A percentile compares a stretch with the other conserved stretches of the same genome.
These are phyloP conservation scores for Geotrichum citri-aurantii DNA, from an alignment of 1,139 yeast genomes.

Conservation along the genomic window DNA sequence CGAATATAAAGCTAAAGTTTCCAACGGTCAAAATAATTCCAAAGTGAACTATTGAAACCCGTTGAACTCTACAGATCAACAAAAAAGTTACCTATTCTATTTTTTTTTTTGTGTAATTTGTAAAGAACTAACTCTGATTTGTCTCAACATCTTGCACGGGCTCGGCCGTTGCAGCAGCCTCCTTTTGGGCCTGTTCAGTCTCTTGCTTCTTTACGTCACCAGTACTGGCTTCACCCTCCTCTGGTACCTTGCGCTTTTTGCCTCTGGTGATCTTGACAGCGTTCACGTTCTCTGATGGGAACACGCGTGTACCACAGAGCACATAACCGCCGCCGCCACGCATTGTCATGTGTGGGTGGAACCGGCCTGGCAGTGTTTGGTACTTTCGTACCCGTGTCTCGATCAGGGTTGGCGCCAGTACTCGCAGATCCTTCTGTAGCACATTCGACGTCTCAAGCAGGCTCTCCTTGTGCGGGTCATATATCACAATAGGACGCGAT, in stretches of 20 bases:
- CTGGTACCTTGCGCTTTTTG: constrained; percentile 26
- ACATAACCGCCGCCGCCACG: constrained; percentile 90
- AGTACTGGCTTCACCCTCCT: neutral
- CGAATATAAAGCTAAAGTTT: no score
- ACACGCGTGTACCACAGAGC: constrained; percentile 71
- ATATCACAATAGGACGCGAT: constrained; percentile 78
- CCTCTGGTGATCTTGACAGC: constrained; percentile 34
- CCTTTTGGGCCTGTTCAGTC: neutral
- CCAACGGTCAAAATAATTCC: no score
- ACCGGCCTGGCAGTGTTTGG: constrained; percentile 89
- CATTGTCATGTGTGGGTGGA: constrained; percentile 94
- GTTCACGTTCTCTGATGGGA: constrained; percentile 56
- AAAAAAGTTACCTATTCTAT: no score
- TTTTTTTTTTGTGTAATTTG: no score
- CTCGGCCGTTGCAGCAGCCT: neutral
- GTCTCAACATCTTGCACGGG: no score
- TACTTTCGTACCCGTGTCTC: constrained; percentile 82
- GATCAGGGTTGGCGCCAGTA: constrained; percentile 75
- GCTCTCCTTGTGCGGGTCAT: constrained; percentile 73
- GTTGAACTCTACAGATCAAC: no score
- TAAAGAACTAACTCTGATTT: no score
- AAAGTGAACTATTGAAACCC: no score
- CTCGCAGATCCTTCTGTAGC: constrained; percentile 57
- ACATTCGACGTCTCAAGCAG: constrained; percentile 68
- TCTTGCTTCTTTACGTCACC: neutral